Conservation (phyloP, 169 alveolate genomes). For the Fabrea salina region DNA sequence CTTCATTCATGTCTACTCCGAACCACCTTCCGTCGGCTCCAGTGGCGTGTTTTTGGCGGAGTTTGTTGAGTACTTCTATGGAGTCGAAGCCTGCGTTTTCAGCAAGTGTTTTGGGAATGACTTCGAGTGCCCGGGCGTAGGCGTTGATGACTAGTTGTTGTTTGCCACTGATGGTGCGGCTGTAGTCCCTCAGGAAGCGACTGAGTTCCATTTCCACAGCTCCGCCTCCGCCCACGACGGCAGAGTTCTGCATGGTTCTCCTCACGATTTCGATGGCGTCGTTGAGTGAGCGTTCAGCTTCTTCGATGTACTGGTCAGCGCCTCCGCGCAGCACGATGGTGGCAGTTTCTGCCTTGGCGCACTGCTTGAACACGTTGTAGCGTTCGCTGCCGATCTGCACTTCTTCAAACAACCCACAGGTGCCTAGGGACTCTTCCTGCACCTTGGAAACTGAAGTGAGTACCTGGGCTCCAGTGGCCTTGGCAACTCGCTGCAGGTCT, state of each 20-base stretch:
- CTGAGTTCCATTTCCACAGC: slow-evolving; percentile 92
- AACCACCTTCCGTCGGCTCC: slow-evolving; percentile 84
- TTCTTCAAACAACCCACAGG: slow-evolving; percentile 96
- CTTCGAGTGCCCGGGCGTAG: slow-evolving; percentile 95
- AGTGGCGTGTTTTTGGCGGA: slow-evolving; percentile 90
- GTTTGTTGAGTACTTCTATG: slow-evolving; percentile 90
- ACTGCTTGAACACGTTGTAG: slow-evolving; percentile 93
- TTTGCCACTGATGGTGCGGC: slow-evolving; percentile 88
- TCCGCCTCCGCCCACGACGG: slow-evolving; percentile 98
- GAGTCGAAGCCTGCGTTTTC: slow-evolving; percentile 96
- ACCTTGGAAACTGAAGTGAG: slow-evolving; percentile 94
- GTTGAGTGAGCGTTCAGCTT: slow-evolving; percentile 95
- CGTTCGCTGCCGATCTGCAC: slow-evolving; percentile 96
- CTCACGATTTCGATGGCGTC: slow-evolving; percentile 97
- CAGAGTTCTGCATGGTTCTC: slow-evolving; percentile 89
- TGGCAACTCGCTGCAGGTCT: slow-evolving; percentile 91
- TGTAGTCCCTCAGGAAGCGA: slow-evolving; percentile 76
- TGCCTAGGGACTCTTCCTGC: slow-evolving; percentile 90
- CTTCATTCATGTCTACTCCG: slow-evolving; percentile 94
- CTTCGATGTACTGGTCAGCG: slow-evolving; percentile 97
- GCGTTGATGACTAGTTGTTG: slow-evolving; percentile 91
- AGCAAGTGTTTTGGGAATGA: slow-evolving; percentile 95
- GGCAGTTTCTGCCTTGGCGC: slow-evolving; percentile 90
- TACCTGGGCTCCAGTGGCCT: slow-evolving; percentile 95
- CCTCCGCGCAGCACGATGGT: slow-evolving; percentile 98